Conservation (phyloP, 768 basidiomycete species). For the Amanita muscaria region DNA sequence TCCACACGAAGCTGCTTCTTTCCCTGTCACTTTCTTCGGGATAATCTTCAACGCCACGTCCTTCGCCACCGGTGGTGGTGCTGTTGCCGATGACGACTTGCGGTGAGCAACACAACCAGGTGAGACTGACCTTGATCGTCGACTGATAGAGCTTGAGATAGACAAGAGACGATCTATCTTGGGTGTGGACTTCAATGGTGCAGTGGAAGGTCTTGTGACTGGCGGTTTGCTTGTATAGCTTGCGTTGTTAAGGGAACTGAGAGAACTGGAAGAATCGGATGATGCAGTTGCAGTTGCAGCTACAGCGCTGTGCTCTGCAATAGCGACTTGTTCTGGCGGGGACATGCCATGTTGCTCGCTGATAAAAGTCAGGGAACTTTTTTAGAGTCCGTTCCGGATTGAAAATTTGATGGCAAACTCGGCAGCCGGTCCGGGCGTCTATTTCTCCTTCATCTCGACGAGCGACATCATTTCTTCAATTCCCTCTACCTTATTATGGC, state of each 20-base stretch:
- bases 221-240: constrained; percentile 2
- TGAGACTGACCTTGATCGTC: constrained; percentile 6
- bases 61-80: constrained; percentile 34
- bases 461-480: no score
- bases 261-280: no score
- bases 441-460: no score
- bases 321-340: constrained; percentile 46
- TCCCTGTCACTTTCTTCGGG: constrained; percentile 87
- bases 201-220: constrained; percentile 5
- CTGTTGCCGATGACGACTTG: constrained; percentile 18
- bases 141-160: constrained; percentile 14
- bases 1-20: constrained; percentile 82
- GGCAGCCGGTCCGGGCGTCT: no score
- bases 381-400: no score
- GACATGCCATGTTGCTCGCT: constrained; percentile 76
- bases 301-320: constrained; percentile 52
- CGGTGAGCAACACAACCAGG: constrained; percentile 14
- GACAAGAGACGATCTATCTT: constrained; percentile 7
- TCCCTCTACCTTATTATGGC: no score
- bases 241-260: no score
- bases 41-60: constrained; percentile 88
- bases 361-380: constrained; percentile 1
- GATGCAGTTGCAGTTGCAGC: constrained; percentile 21
- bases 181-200: not conserved
- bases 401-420: no score